Evolutionary conservation across 129 eudicot genomes (phyloP).

Genomic region (Scalesia atractyloides): DNA sequence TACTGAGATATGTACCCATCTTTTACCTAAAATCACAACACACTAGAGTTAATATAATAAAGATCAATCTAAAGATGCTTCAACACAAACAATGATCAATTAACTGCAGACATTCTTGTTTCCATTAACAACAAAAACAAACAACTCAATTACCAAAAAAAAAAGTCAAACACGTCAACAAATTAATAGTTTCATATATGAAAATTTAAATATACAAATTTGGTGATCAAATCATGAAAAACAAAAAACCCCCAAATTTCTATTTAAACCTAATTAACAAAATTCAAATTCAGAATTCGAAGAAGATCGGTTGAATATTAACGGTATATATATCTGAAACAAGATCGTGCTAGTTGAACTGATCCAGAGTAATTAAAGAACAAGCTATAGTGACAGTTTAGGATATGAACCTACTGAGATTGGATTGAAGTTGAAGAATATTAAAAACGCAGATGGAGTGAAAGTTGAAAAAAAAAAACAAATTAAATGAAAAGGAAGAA

Average conservation of each 20-base stretch:
- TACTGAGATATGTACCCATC: constrained; percentile 91
- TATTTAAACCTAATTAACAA: neutral
- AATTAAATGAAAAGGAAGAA: neutral
- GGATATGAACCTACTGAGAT: constrained; percentile 14
- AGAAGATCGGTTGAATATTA: neutral
- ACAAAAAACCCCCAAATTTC: constrained; percentile 10
- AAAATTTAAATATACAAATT: neutral
- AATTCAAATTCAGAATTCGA: constrained; percentile 5
- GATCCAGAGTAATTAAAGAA: neutral
- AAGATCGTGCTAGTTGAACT: constrained; percentile 2
- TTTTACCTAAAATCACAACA: constrained; percentile 40
- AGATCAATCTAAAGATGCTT: neutral
- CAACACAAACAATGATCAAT: neutral
- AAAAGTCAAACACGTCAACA: neutral
- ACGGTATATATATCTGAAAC: neutral
- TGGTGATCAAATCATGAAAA: neutral
- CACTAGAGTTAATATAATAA: neutral
- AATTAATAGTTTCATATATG: neutral
- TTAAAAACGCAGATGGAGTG: neutral
- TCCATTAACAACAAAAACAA: neutral
- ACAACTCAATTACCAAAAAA: neutral
- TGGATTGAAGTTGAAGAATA: neutral
- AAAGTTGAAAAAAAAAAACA: neutral
- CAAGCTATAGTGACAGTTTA: neutral
- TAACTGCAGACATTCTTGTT: neutral